Conservation (phyloP, 768 basidiomycete species). For the Tulasnella sp. region DNA sequence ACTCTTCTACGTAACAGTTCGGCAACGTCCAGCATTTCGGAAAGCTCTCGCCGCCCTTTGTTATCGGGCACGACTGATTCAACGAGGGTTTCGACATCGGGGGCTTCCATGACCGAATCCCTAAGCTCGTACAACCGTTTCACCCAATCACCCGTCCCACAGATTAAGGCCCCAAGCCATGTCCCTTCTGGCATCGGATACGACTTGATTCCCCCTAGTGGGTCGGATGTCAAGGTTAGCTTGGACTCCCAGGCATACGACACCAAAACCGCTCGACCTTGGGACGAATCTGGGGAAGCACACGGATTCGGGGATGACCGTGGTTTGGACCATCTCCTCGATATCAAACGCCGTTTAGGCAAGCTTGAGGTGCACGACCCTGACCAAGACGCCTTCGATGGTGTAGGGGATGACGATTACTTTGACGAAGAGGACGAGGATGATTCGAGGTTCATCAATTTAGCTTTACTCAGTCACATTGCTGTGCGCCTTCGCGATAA, state of each 20-base stretch:
- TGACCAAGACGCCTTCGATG: slow-evolving; percentile 24
- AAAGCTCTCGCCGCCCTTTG: neutral
- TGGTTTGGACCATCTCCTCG: slow-evolving; percentile 7
- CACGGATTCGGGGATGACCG: slow-evolving; percentile 11
- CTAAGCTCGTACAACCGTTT: slow-evolving; percentile 4
- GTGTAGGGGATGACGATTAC: slow-evolving; percentile 18
- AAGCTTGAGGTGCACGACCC: slow-evolving; percentile 20
- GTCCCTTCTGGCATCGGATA: slow-evolving; percentile 14
- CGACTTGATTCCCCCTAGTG: slow-evolving; percentile 20
- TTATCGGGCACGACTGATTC: neutral
- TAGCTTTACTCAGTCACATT: slow-evolving; percentile 79
- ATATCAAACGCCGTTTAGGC: slow-evolving; percentile 20
- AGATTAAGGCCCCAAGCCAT: neutral
- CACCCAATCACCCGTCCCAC: neutral
- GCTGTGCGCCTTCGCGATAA: slow-evolving; percentile 87
- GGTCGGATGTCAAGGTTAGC: slow-evolving; percentile 24
- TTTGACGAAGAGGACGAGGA: slow-evolving; percentile 61
- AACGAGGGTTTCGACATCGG: slow-evolving; percentile 8
- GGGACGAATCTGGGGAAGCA: slow-evolving; percentile 4
- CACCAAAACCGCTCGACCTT: slow-evolving; percentile 14
- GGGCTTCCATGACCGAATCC: neutral
- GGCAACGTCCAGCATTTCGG: slow-evolving; percentile 18
- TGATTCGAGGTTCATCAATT: slow-evolving; percentile 78
- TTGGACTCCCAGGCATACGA: neutral
- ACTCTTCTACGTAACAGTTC: slow-evolving; percentile 8